Conservation (phyloP, 371 early-diverging fungal species). For the Basidiobolus meristosporus region DNA sequence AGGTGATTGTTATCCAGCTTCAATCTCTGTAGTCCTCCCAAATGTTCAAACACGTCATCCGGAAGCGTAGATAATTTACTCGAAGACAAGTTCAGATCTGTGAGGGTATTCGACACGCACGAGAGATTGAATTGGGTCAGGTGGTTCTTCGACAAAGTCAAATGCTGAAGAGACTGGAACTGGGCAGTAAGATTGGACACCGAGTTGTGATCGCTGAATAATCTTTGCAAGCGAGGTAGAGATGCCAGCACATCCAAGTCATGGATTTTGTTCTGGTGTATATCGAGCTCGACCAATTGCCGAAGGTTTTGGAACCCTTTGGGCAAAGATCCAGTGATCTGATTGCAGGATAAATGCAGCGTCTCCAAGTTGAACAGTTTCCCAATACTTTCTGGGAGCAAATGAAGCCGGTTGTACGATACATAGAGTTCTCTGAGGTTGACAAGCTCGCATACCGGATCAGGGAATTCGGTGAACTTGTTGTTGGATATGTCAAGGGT, state of each 20-base stretch:
- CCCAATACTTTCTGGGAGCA: constrained; percentile 55
- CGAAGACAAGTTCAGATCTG: constrained; percentile 36
- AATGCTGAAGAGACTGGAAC: constrained; percentile 15
- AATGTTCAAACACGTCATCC: constrained; percentile 28
- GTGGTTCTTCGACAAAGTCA: constrained; percentile 28
- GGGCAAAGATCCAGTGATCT: constrained; percentile 46
- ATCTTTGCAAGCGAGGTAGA: constrained; percentile 30
- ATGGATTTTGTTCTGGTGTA: constrained; percentile 50
- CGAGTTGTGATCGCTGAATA: constrained; percentile 50
- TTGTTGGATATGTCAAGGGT: constrained; percentile 62
- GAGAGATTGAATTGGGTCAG: constrained; percentile 21
- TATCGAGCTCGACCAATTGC: constrained; percentile 47
- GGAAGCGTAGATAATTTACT: constrained; percentile 50
- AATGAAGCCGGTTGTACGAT: constrained; percentile 60
- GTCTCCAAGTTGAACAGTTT: constrained; percentile 31
- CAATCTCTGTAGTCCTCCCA: constrained; percentile 30
- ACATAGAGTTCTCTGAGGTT: constrained; percentile 53
- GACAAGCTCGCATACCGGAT: constrained; percentile 29
- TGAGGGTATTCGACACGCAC: constrained; percentile 9
- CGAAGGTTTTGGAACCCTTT: constrained; percentile 30
- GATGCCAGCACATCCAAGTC: constrained; percentile 32
- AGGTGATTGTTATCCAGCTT: constrained; percentile 53
- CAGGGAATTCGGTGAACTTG: constrained; percentile 43
- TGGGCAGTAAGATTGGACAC: constrained; percentile 17
- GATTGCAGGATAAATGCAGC: constrained; percentile 56